A percentile compares a stretch with the other conserved stretches of the same genome.
phyloP scores from a whole-genome alignment of 192 early-diverging fungal species.

The Backusella parvicylindrica region DNA sequence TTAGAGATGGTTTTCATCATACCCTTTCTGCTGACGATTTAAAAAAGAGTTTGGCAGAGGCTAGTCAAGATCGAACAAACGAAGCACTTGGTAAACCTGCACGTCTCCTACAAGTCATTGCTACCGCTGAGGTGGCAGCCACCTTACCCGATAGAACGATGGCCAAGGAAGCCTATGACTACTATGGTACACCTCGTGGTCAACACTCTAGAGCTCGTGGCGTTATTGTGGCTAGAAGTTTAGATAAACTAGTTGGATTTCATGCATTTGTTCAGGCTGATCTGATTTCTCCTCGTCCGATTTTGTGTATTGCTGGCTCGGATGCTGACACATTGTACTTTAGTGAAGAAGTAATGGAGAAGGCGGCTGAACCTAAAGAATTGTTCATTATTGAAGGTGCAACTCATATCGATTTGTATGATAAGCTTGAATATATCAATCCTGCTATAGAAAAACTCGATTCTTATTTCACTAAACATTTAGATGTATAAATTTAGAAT shows the following conservation, averaged over 20 bases:
- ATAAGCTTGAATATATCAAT: slow-evolving; percentile 3
- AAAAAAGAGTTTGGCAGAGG: slow-evolving; percentile 1
- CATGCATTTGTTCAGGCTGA: slow-evolving; percentile 13
- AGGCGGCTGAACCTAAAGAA: slow-evolving; percentile 26
- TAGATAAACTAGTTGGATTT: slow-evolving; percentile 11
- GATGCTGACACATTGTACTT: slow-evolving; percentile 29
- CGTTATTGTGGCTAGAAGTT: slow-evolving; percentile 15
- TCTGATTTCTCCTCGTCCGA: slow-evolving; percentile 17
- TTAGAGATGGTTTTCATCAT: background rate
- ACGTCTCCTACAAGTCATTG: slow-evolving; percentile 10
- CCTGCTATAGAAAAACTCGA: slow-evolving; percentile 1
- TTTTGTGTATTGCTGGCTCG: slow-evolving; percentile 25
- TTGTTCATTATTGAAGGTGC: slow-evolving; percentile 20
- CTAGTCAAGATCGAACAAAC: slow-evolving; percentile 14
- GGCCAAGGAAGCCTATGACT: slow-evolving; percentile 22
- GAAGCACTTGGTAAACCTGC: slow-evolving; percentile 18
- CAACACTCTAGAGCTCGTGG: slow-evolving; percentile 16
- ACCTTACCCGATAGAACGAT: slow-evolving; percentile 6
- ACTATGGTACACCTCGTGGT: slow-evolving; percentile 28
- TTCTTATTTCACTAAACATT: background rate
- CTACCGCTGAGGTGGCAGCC: background rate
- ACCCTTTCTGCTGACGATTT: slow-evolving; percentile 5
- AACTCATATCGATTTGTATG: slow-evolving; percentile 30
- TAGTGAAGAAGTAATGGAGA: slow-evolving; percentile 8
- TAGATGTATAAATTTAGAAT: background rate